Base-by-base conservation (phyloP, 2,329 filamentous ascomycete genomes). In the Apiospora aurea region DNA sequence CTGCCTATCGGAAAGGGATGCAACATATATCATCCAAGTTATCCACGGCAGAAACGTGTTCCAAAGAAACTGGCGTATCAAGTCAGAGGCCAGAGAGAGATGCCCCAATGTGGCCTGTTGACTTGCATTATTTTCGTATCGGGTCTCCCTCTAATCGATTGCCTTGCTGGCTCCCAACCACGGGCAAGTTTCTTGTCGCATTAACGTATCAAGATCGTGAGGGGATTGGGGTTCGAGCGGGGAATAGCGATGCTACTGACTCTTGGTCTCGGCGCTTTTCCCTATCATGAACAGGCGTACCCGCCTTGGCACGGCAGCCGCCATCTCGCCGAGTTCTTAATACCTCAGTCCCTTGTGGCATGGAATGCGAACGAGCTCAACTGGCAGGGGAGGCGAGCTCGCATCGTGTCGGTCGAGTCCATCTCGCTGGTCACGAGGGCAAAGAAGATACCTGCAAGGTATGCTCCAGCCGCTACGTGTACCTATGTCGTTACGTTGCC, bases 211-310 rank as follows among this genome's bases (percentile, higher is more conserved):
- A 64, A 8, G 34, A 64, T 41, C 34, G n/a, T 64, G 57, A 64
- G 34, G 10, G 18, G n/a, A 11, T 64, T 64, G 57, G 57, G 57
- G 57, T n/a, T 64, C 34, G 34, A n/a, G 57, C 57, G 57, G 57
- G 57, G 57, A 64, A 64, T 21, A 10, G 29, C 4, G 6, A n/a
- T 41, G 29, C 34, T 64, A 18, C 57, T 64, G 57, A 64, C 57
- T 64, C 57, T 24, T 64, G 34, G 57, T 64, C 57, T 64, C 57
- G 57, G 57, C 57, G 57, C 57, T 64, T 64, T 64, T 64, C 34
- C 34, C 4, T 18, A n/a, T 34, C 57, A 64, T 64, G 34, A 64
- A 24, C 57, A 64, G 57, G 57, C 41, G 2, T 64, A 34, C 21
- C 57, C 57, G 57, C n/a, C 57, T 64, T 64, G 57, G 34, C 57